A percentile compares a stretch with the other conserved stretches of the same genome.
phyloP scores from a whole-genome alignment of 805 yeast genomes.

The Nakazawaea siamensis region DNA sequence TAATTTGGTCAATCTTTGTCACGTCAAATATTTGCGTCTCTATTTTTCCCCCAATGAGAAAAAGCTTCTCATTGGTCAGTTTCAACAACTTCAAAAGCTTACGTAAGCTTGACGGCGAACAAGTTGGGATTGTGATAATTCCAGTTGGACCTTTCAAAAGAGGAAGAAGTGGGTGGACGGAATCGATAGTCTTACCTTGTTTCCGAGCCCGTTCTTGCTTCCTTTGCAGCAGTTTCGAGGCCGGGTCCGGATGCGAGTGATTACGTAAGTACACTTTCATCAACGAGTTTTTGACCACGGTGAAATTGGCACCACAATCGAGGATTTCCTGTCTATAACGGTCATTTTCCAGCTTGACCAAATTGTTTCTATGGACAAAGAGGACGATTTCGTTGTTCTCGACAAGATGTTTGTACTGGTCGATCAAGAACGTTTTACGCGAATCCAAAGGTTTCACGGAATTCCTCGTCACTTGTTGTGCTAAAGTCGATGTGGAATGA shows the following conservation, averaged over 20 bases:
- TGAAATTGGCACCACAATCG: constrained; percentile 60
- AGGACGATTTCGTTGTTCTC: constrained; percentile 62
- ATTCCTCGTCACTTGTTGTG: too few relatives aligned
- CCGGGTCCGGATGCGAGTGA: constrained; percentile 59
- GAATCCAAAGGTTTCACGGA: constrained; percentile 56
- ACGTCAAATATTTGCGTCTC: constrained; percentile 48
- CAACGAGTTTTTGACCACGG: constrained; percentile 59
- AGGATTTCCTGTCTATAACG: constrained; percentile 52
- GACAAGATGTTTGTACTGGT: constrained; percentile 66
- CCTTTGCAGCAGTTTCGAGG: constrained; percentile 42
- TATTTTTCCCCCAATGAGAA: constrained; percentile 79
- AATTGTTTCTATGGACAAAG: constrained; percentile 79
- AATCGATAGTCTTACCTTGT: constrained; percentile 3
- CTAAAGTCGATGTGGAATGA: too few relatives aligned
- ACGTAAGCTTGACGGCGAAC: constrained; percentile 65
- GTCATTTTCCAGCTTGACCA: constrained; percentile 61
- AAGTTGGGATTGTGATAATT: constrained; percentile 54
- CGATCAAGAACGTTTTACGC: constrained; percentile 82
- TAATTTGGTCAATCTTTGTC: constrained; percentile 49
- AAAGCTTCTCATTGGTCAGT: constrained; percentile 60
- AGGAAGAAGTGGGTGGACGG: constrained; percentile 44
- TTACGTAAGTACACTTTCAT: constrained; percentile 68
- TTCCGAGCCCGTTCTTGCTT: constrained; percentile 24
- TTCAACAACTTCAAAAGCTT: constrained; percentile 54
- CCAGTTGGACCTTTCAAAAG: constrained; percentile 85